A percentile compares a stretch with the other conserved stretches of the same genome.
phyloP scores from a whole-genome alignment of 352 stramenopile genomes.

The Nothophytophthora sp. region DNA sequence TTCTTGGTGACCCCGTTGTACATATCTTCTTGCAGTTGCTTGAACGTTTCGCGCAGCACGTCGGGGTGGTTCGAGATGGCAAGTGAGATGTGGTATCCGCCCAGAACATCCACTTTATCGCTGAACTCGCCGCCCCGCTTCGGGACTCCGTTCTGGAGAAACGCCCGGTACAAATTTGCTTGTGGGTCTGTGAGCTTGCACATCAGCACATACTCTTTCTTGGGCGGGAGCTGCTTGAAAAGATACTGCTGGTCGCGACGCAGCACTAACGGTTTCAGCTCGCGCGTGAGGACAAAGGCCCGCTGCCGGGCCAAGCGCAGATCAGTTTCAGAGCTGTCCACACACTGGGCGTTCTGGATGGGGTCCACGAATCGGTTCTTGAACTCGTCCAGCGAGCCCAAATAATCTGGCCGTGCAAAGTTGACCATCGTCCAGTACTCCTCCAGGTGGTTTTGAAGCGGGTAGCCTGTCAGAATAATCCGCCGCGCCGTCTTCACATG shows the following conservation, averaged over 20 bases:
- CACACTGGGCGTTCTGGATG: conserved; percentile 87
- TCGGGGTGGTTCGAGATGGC: conserved; percentile 91
- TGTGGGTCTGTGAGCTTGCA: conserved; percentile 83
- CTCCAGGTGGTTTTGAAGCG: conserved; percentile 95
- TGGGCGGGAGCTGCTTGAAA: conserved; percentile 81
- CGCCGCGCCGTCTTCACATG: conserved; percentile 84
- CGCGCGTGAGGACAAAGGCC: conserved; percentile 78
- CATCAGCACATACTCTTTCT: conserved; percentile 89
- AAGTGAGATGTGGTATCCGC: conserved; percentile 86
- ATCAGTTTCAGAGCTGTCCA: conserved; percentile 77
- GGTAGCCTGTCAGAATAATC: conserved; percentile 95
- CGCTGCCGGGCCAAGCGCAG: conserved; percentile 69
- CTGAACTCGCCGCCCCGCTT: conserved; percentile 57
- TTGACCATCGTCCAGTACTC: conserved; percentile 95
- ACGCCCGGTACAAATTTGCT: conserved; percentile 69
- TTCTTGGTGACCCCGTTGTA: conserved; percentile 39
- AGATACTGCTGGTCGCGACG: conserved; percentile 87
- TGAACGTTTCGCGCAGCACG: conserved; percentile 71
- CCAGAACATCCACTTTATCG: conserved; percentile 68
- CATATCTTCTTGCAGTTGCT: conserved; percentile 57
- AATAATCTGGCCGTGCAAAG: conserved; percentile 81
- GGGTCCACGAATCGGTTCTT: conserved; percentile 91
- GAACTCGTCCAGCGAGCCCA: conserved; percentile 84
- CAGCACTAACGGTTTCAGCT: conserved; percentile 83
- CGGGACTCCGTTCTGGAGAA: conserved; percentile 64